Evolutionary conservation across 2,329 filamentous ascomycete genomes (phyloP).

Genomic region (Mycocentrospora acerina): DNA sequence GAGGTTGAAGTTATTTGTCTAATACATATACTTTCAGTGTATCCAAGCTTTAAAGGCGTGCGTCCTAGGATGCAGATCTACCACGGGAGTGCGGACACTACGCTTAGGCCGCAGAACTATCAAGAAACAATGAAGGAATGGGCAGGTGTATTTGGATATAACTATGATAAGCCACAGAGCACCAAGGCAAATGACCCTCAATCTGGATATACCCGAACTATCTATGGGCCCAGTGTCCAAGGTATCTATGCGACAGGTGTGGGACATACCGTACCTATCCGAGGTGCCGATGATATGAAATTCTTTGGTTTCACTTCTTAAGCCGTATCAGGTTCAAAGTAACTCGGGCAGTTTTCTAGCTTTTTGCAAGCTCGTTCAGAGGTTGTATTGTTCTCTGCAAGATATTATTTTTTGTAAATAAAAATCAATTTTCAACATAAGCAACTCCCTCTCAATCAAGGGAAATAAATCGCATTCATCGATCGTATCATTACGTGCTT

Average conservation of each 20-base stretch:
- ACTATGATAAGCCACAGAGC: slow-evolving; percentile 34
- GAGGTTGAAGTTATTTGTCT: no score
- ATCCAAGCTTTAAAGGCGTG: slow-evolving; percentile 52
- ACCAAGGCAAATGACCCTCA: slow-evolving; percentile 38
- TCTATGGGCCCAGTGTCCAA: slow-evolving; percentile 33
- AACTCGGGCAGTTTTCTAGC: no score
- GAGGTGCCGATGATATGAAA: slow-evolving; percentile 38
- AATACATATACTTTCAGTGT: no score
- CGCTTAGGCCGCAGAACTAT: slow-evolving; percentile 56
- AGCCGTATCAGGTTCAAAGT: no score
- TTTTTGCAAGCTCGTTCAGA: no score
- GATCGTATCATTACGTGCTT: no score
- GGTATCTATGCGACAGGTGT: slow-evolving; percentile 40
- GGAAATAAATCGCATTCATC: no score
- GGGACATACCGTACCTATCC: slow-evolving; percentile 38
- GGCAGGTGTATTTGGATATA: slow-evolving; percentile 35
- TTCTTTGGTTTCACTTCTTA: slow-evolving; percentile 32
- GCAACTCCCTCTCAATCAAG: no score
- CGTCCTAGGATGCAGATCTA: slow-evolving; percentile 61
- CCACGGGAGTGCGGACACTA: slow-evolving; percentile 56
- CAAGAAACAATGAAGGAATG: slow-evolving; percentile 52
- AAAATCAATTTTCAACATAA: no score
- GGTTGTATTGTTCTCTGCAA: no score
- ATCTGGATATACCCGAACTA: slow-evolving; percentile 34
- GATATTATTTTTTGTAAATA: no score